Conservation (phyloP, 345 rosid species). For the Bruguiera parviflora region DNA sequence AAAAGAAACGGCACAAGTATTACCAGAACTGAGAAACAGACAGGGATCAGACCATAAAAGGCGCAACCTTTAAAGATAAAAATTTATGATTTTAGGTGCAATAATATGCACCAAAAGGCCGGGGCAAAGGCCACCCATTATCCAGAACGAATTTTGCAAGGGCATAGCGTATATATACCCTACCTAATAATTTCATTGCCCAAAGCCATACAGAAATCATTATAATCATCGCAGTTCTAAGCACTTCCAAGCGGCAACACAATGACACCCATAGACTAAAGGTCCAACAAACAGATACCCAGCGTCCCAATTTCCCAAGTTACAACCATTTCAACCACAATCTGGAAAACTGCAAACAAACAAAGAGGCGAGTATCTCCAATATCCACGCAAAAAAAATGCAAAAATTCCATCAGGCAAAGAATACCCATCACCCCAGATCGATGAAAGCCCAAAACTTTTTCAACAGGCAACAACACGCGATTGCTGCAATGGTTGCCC, state of each 20-base stretch:
- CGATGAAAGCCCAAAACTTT: slow-evolving; percentile 7
- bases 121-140: no score
- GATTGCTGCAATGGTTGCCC: neutral
- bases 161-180: no score
- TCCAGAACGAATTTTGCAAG: no score
- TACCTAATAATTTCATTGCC: no score
- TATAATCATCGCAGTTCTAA: no score
- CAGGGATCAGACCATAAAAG: no score
- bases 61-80: no score
- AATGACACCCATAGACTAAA: neutral
- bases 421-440: slow-evolving; percentile 12
- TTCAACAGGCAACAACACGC: neutral
- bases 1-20: no score
- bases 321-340: neutral
- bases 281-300: neutral
- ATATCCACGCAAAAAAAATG: neutral
- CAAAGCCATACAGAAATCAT: no score
- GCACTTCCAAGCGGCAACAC: neutral
- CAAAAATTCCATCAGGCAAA: neutral
- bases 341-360: neutral
- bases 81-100: no score
- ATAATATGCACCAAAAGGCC: no score
- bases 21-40: no score
- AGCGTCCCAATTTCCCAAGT: neutral
- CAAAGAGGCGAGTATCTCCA: neutral